Evolutionary conservation across 2,329 filamentous ascomycete genomes (phyloP).

Genomic region (Periglandula ipomoeae): DNA sequence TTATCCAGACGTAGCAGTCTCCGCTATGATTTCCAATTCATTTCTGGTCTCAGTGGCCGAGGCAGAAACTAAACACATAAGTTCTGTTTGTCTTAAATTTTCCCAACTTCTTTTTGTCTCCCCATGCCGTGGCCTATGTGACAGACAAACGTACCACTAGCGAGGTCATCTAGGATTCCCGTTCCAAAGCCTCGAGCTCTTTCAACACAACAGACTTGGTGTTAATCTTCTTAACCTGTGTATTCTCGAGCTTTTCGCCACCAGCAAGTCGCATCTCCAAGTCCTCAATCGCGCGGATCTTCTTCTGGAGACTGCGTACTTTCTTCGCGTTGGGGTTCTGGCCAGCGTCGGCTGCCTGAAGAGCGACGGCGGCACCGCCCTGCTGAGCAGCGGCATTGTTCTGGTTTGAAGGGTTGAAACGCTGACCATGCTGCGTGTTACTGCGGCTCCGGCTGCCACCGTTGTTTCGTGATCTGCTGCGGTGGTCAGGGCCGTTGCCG

Average conservation of each 20-base stretch:
- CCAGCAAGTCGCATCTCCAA: constrained; percentile 92
- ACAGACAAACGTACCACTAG: no score
- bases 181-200: constrained; percentile 59
- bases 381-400: constrained; percentile 12
- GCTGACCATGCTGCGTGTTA: constrained; percentile 36
- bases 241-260: constrained; percentile 95
- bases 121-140: not conserved
- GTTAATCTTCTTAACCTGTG: constrained; percentile 95
- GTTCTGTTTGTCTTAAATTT: not conserved
- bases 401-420: constrained; percentile 18
- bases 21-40: not conserved
- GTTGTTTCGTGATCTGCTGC: constrained; percentile 48
- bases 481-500: constrained; percentile 34
- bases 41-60: not conserved
- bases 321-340: constrained; percentile 84
- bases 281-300: constrained; percentile 95
- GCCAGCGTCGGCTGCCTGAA: constrained; percentile 27
- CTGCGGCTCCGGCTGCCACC: constrained; percentile 42
- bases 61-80: not conserved
- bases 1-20: not conserved
- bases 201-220: constrained; percentile 78
- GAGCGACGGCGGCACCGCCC: constrained; percentile 37
- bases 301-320: constrained; percentile 86
- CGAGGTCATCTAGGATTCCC: constrained; percentile 13
- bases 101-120: not conserved